Evolutionary conservation across 2,329 filamentous ascomycete species (phyloP).

Genomic region (Monascus ruber): DNA sequence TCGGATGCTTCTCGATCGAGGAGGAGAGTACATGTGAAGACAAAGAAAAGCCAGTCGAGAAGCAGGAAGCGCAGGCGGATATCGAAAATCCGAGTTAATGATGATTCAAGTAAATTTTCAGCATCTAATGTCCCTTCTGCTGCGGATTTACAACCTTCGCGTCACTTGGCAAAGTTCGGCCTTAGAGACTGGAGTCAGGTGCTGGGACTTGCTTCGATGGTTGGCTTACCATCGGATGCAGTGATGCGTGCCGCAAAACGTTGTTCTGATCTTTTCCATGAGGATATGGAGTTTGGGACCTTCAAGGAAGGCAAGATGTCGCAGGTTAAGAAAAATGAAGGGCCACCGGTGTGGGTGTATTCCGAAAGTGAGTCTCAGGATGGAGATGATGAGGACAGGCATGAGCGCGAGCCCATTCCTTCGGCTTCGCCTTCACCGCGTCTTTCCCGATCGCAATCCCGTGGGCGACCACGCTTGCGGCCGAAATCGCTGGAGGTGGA

Average conservation of each 20-base stretch:
- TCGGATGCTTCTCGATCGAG: constrained; percentile 8
- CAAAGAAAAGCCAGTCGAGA: constrained; percentile 11
- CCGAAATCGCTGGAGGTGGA: too few relatives aligned
- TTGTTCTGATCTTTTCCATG: constrained; percentile 63
- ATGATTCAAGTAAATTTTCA: constrained; percentile 3
- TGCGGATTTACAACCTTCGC: too few relatives aligned
- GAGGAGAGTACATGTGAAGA: neutral
- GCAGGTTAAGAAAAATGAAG: constrained; percentile 9
- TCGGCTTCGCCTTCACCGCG: neutral
- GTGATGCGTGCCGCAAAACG: constrained; percentile 60
- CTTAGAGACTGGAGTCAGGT: constrained; percentile 50
- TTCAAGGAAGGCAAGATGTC: constrained; percentile 34
- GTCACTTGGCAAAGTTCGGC: constrained; percentile 8
- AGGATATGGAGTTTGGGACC: constrained; percentile 55
- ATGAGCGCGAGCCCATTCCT: neutral
- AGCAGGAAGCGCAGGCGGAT: constrained; percentile 14
- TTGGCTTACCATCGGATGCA: constrained; percentile 54
- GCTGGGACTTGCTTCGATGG: constrained; percentile 63
- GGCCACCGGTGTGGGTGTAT: constrained; percentile 13
- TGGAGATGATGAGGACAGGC: constrained; percentile 1
- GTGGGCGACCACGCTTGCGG: too few relatives aligned
- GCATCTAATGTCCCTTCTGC: constrained; percentile 3
- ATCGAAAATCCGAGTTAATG: constrained; percentile 1
- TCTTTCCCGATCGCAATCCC: neutral
- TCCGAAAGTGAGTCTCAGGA: constrained; percentile 22